A percentile compares a stretch with the other conserved stretches of the same genome.
These are phyloP conservation scores for Fusarium aywerte DNA, from an alignment of 2,329 filamentous ascomycete genomes.

Conservation along the genomic window DNA sequence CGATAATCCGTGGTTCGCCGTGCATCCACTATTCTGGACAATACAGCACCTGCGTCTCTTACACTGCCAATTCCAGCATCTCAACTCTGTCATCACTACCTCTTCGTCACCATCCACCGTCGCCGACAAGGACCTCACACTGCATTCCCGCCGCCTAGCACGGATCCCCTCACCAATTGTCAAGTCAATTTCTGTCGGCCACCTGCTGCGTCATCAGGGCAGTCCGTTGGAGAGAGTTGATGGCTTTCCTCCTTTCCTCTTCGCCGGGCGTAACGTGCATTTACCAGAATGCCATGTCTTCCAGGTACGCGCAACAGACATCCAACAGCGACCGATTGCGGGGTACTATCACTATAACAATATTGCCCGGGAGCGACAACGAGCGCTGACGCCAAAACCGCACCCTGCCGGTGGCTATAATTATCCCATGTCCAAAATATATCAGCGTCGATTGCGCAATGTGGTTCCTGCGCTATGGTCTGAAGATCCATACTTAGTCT, in stretches of 20 bases:
- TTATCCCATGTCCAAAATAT: not conserved
- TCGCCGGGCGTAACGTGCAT: not conserved
- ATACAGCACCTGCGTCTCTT: not conserved
- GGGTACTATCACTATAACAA: slow-evolving; percentile 8
- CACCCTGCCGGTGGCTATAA: not conserved
- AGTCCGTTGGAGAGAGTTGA: not conserved
- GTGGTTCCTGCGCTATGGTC: slow-evolving; percentile 4
- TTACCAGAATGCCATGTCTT: not conserved
- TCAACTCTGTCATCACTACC: not conserved
- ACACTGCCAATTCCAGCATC: not conserved
- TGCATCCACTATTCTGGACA: not conserved
- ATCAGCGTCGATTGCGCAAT: not conserved
- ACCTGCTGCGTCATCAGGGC: not conserved
- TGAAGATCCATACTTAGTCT: slow-evolving; percentile 13
- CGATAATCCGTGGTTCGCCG: not conserved
- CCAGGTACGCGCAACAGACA: not conserved
- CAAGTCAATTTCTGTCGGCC: not conserved
- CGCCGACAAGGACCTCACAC: not conserved
- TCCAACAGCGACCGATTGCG: not conserved
- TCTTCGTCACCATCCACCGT: not conserved
- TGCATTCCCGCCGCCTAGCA: not conserved
- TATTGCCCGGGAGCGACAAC: not conserved
- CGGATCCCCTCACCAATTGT: not conserved
- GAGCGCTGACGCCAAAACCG: not conserved
- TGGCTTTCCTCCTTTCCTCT: not conserved